Evolutionary conservation across 495 filamentous ascomycete species (phyloP).

Genomic region (Chaetomium cochliodes): DNA sequence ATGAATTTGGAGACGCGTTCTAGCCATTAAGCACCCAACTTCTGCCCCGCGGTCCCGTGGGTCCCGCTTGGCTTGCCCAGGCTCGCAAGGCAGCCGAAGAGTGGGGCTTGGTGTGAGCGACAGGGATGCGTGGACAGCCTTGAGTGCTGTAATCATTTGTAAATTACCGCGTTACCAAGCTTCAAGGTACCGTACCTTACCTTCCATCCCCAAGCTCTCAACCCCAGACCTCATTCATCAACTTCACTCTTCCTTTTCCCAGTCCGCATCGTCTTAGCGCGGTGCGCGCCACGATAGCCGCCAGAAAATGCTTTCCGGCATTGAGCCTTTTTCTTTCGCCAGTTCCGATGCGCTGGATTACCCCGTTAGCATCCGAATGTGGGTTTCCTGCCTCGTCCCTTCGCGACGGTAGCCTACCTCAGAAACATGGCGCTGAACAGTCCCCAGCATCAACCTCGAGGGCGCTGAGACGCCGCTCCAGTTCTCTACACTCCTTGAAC

Average conservation of each 20-base stretch:
- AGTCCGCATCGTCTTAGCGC: neutral
- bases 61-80: neutral
- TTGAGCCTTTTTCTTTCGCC: slow-evolving; percentile 96
- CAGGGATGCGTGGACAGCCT: neutral
- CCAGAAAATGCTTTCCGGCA: slow-evolving; percentile 36
- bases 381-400: neutral
- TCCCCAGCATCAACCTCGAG: slow-evolving; percentile 66
- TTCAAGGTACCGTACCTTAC: no score
- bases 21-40: neutral
- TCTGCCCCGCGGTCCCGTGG: neutral
- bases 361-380: slow-evolving; percentile 77
- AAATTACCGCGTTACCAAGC: no score
- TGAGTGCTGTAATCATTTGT: neutral
- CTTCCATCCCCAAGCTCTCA: neutral
- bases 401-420: neutral
- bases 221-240: neutral
- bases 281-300: neutral
- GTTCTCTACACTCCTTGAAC: slow-evolving; percentile 72
- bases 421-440: neutral
- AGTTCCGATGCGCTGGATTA: slow-evolving; percentile 76
- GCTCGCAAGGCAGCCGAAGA: no score
- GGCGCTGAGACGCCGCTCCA: slow-evolving; percentile 77
- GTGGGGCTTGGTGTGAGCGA: neutral
- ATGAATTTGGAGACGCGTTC: neutral
- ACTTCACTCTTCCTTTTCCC: neutral